Conservation (phyloP, 1,284 basidiomycete genomes). For the Phaffia rhodozyma region DNA sequence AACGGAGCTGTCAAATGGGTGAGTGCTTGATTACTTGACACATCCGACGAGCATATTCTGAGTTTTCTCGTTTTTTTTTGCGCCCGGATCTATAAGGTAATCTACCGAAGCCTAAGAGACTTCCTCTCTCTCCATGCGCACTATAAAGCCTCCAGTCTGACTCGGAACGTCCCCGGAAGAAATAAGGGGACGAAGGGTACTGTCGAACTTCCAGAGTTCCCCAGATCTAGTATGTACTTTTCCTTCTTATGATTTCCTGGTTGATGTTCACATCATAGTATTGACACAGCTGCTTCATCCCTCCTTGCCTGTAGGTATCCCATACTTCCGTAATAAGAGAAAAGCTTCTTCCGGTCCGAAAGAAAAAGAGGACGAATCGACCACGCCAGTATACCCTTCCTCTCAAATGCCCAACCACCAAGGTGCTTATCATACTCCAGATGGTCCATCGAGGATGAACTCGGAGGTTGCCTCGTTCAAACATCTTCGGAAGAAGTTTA, state of each 20-base stretch:
- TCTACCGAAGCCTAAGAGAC: slow-evolving; percentile 88
- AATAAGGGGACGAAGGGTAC: slow-evolving; percentile 28
- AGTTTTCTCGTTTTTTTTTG: not conserved
- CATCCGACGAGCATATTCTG: not conserved
- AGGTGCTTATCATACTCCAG: not conserved
- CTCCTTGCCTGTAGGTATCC: slow-evolving; percentile 46
- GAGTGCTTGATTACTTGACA: slow-evolving; percentile 16
- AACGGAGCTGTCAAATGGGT: slow-evolving; percentile 87
- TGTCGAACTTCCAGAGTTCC: slow-evolving; percentile 83
- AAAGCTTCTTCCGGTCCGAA: slow-evolving; percentile 19
- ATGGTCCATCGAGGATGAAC: too few species aligned
- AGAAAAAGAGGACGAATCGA: slow-evolving; percentile 2
- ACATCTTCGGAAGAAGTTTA: too few species aligned
- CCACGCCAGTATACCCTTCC: not conserved
- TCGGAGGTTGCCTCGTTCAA: too few species aligned
- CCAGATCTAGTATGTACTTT: slow-evolving; percentile 47
- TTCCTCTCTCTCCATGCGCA: slow-evolving; percentile 85
- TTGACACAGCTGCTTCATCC: not conserved
- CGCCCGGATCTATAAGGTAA: slow-evolving; percentile 42
- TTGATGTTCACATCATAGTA: not conserved
- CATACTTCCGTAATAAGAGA: slow-evolving; percentile 65
- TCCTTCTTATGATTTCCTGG: not conserved
- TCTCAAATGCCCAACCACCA: not conserved
- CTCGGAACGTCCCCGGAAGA: slow-evolving; percentile 31
- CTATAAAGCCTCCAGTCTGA: slow-evolving; percentile 72